Conservation (phyloP, 2,329 filamentous ascomycete species). For the Alternaria triticina region DNA sequence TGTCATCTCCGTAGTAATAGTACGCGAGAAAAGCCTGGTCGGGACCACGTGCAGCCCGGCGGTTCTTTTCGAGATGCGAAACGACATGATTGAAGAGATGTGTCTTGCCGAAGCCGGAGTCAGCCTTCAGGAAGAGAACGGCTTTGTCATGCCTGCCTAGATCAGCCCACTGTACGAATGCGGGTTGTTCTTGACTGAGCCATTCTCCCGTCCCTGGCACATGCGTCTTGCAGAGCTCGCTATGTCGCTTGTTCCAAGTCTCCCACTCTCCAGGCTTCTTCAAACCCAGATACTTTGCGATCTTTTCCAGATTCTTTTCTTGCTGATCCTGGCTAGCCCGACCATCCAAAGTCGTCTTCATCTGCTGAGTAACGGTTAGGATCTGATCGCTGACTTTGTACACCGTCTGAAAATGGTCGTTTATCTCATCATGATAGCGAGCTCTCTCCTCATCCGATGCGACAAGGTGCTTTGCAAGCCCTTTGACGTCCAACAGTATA, state of each 20-base stretch:
- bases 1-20: conserved; percentile 23
- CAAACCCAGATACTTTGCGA: neutral
- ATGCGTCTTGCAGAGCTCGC: conserved; percentile 3
- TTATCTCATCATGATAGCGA: neutral
- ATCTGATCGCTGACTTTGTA: neutral
- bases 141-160: neutral
- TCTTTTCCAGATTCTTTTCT: neutral
- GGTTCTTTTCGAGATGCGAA: conserved; percentile 1
- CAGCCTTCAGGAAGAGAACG: neutral
- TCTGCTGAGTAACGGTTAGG: neutral
- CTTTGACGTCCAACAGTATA: neutral
- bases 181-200: neutral
- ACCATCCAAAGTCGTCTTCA: neutral
- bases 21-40: conserved; percentile 13
- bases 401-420: neutral
- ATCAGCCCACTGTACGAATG: neutral
- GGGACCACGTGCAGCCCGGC: neutral
- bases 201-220: conserved; percentile 4
- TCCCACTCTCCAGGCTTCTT: conserved; percentile 3
- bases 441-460: neutral
- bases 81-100: neutral
- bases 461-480: neutral
- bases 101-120: neutral
- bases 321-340: neutral
- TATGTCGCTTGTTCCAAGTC: conserved; percentile 5